Evolutionary conservation across 352 stramenopile species (phyloP), one percentile per base, ranked within the genome.

Genomic region (Phytophthora idaei): DNA sequence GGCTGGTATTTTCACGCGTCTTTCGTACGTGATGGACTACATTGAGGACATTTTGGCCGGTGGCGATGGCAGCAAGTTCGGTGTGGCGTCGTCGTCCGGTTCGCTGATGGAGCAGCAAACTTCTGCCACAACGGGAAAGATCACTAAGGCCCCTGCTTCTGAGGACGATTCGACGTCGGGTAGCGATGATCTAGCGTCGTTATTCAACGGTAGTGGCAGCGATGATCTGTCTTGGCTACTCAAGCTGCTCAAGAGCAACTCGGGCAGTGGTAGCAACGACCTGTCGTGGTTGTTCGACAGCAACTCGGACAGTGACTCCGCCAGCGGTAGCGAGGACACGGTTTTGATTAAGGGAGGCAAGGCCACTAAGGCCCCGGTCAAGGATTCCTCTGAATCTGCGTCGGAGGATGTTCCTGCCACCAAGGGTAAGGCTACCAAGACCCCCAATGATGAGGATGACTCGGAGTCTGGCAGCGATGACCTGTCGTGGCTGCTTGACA

Each of bases 21-120:
- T 89, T 7, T 76, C 82, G 15, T 83, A 69, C 51, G 73, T 89
- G 25, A 70, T 85, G 45, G 78, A 85, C 58, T 90, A 79, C 36
- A 84, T 90, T 50, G 72, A 88, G 37, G 76, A 83, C 57, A 86
- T 78, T 59, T 42, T 86, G 61, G 73, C 67, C n/a, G 65, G 73
- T 29, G 68, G 71, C 8, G 63, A 74, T 34, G 45, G 68, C n/a
- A 71, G 58, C 32, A 73, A 67, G 5, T 72, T 74, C 21, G 54
- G 59, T 12, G 44, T 45, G 4, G 47, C 57, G 1, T 47, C 58
- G 6, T 59, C 66, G 1, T 73, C 58, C 10, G 56, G 17, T 21
- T 59, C 47, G 31, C 25, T 28, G 45, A 51, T 34, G 25, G 36
- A 57, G 2, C 11, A 58, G 21, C 21, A 21, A 21, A 21, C 21